Percentiles rank a stretch among this genome's conserved stretches.
These are phyloP conservation scores for Lactarius deliciosus DNA, from an alignment of 768 basidiomycete genomes.

Conservation along the genomic window DNA sequence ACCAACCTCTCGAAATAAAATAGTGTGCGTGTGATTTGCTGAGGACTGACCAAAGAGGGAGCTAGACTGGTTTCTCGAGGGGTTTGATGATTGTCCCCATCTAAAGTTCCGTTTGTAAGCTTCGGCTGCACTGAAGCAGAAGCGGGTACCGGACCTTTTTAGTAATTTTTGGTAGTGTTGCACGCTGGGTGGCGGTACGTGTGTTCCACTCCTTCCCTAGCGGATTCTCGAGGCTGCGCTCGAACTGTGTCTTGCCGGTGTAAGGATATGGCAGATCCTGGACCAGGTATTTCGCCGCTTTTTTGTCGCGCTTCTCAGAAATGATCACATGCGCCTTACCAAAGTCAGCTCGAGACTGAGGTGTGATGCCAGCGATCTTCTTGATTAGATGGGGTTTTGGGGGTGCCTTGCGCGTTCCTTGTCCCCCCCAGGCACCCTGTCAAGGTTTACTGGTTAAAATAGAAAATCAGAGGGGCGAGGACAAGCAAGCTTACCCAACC, in stretches of 20 bases:
- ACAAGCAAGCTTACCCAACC: slow-evolving; percentile 75
- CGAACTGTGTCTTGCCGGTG: slow-evolving; percentile 90
- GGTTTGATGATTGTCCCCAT: slow-evolving; percentile 73
- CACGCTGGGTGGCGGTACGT: slow-evolving; percentile 76
- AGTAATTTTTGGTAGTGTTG: slow-evolving; percentile 79
- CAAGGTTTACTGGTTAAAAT: slow-evolving; percentile 4
- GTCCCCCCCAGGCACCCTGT: slow-evolving; percentile 91
- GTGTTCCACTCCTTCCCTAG: slow-evolving; percentile 95
- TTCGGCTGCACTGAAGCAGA: neutral
- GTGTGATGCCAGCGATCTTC: slow-evolving; percentile 78
- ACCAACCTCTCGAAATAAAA: slow-evolving; percentile 3
- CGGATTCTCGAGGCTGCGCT: slow-evolving; percentile 76
- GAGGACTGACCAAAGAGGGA: neutral
- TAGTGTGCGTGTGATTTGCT: neutral
- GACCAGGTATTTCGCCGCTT: slow-evolving; percentile 84
- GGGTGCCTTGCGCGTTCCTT: slow-evolving; percentile 58
- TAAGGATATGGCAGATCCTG: slow-evolving; percentile 95
- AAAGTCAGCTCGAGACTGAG: slow-evolving; percentile 77
- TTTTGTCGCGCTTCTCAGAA: slow-evolving; percentile 93
- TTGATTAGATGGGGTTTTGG: slow-evolving; percentile 76
- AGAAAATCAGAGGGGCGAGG: slow-evolving; percentile 1
- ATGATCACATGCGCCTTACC: slow-evolving; percentile 89
- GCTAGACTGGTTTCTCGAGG: slow-evolving; percentile 51
- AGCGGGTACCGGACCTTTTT: slow-evolving; percentile 63
- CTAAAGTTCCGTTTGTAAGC: too few relatives aligned